These are phyloP conservation scores for Trichoderma virens DNA, from an alignment of 495 filamentous ascomycete genomes.

Conservation along the genomic window DNA sequence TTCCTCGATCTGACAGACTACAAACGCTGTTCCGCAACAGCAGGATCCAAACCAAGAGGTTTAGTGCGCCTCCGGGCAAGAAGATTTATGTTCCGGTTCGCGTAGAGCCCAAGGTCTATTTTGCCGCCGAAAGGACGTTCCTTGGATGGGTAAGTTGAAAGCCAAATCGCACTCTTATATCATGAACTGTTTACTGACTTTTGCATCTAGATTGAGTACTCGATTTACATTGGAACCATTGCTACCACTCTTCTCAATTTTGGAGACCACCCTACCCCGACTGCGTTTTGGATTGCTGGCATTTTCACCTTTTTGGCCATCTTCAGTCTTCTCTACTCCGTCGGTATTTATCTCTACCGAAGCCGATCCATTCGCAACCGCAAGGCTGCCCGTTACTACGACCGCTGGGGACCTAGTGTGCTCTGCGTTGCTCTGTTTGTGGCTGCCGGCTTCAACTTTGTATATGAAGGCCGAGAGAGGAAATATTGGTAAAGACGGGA, in stretches of 20 bases:
- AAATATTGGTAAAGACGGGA: conserved; percentile 26
- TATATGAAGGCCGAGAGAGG: conserved; percentile 41
- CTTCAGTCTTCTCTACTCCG: conserved; percentile 64
- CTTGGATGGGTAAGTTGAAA: conserved; percentile 66
- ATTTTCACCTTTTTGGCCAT: conserved; percentile 77
- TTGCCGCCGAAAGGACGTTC: conserved; percentile 93
- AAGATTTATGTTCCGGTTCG: conserved; percentile 89
- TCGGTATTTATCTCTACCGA: conserved; percentile 79
- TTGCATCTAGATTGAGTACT: conserved; percentile 69
- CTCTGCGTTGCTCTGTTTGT: conserved; percentile 66
- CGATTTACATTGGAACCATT: conserved; percentile 86
- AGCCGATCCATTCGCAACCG: conserved; percentile 74
- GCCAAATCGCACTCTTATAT: background rate
- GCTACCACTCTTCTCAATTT: conserved; percentile 92
- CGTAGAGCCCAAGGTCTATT: conserved; percentile 96
- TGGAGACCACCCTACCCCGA: conserved; percentile 33
- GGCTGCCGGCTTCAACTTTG: conserved; percentile 74
- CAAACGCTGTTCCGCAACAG: conserved; percentile 38
- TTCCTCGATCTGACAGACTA: conserved; percentile 45
- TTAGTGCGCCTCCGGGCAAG: conserved; percentile 87
- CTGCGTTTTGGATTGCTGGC: conserved; percentile 60
- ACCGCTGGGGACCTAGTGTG: conserved; percentile 75
- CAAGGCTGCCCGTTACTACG: conserved; percentile 80
- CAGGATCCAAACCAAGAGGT: conserved; percentile 53
- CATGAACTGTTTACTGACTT: conserved; percentile 14